Evolutionary conservation across 306 rosid genomes (phyloP), one percentile per base, ranked within the genome.

Genomic region (Quercus wislizeni): DNA sequence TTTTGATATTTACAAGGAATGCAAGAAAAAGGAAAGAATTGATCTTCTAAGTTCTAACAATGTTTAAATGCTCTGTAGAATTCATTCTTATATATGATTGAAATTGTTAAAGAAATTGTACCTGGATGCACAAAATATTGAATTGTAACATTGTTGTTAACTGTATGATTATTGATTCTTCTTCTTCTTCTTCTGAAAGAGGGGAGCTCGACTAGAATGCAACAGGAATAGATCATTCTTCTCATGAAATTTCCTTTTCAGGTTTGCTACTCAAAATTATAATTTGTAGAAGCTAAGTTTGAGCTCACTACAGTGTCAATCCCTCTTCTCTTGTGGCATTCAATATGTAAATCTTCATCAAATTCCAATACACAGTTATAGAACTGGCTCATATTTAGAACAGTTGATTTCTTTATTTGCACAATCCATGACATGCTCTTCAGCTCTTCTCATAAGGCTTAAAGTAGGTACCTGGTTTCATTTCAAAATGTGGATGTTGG

Each of bases 191-290:
- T 58, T 85, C 81, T 81, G 79, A 84, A 91, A 94, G 98, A 90
- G 98, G 88, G 91, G 86, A 74, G 97, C 92, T 88, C 93, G 95
- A 67, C 83, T 94, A 84, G 98, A 94, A 79, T 92, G 97, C 31
- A 94, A 94, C 82, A 91, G 58, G 83, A 91, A 12, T 43, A 80
- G 97, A 69, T 94, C 98, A 35, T 69, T 94, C 10, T 94, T 94
- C 89, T 94, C 97, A 15, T 94, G 95, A 94, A 80, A 38, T 61
- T 30, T 38, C 49, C 70, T 79, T 71, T 58, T 43, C 41, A 67
- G 65, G 63, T 33, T 70, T 73, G 31, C 79, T 2, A 8, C 70
- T 51, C 55, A 2, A 17, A 38, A 31, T 57, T 57, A 12, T 54
- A 69, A 71, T 25, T 55, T 27, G 21, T 38, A 41, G n/a, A 18